Conservation (phyloP, 2,329 filamentous ascomycete genomes). For the Eutypella sp. region DNA sequence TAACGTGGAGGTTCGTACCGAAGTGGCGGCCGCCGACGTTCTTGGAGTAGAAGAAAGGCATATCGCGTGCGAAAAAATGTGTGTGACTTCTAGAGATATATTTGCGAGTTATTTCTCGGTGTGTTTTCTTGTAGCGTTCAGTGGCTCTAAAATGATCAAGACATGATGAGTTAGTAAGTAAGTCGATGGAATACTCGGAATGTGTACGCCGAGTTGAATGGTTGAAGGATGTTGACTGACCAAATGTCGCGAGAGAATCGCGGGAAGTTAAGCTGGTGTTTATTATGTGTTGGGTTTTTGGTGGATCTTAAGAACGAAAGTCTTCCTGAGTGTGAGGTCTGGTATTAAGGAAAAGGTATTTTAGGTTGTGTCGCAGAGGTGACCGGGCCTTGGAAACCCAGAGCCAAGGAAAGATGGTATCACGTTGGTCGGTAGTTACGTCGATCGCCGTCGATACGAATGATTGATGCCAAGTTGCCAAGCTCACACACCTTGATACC, state of each 20-base stretch:
- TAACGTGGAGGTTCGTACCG: slow-evolving; percentile 43
- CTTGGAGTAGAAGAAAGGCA: slow-evolving; percentile 45
- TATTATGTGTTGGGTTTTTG: background rate
- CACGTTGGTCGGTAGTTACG: too few species aligned
- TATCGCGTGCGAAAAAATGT: slow-evolving; percentile 15
- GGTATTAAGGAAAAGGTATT: background rate
- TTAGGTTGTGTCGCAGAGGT: background rate
- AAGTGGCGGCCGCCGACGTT: slow-evolving; percentile 43
- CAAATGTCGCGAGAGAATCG: too few species aligned
- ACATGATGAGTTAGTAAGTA: too few species aligned
- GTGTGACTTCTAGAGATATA: too few species aligned
- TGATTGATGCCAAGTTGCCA: background rate
- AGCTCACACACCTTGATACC: background rate
- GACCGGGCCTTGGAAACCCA: background rate
- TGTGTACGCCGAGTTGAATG: too few species aligned
- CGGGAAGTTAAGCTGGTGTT: too few species aligned
- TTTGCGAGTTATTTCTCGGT: too few species aligned
- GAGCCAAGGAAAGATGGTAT: background rate
- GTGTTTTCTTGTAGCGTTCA: too few species aligned
- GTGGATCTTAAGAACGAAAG: background rate
- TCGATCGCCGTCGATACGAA: too few species aligned
- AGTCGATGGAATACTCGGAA: too few species aligned
- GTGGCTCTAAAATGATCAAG: too few species aligned
- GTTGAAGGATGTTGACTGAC: too few species aligned
- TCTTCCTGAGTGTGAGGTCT: background rate